Base-by-base conservation (phyloP, 169 alveolate species). In the Hammondia hammondi region DNA sequence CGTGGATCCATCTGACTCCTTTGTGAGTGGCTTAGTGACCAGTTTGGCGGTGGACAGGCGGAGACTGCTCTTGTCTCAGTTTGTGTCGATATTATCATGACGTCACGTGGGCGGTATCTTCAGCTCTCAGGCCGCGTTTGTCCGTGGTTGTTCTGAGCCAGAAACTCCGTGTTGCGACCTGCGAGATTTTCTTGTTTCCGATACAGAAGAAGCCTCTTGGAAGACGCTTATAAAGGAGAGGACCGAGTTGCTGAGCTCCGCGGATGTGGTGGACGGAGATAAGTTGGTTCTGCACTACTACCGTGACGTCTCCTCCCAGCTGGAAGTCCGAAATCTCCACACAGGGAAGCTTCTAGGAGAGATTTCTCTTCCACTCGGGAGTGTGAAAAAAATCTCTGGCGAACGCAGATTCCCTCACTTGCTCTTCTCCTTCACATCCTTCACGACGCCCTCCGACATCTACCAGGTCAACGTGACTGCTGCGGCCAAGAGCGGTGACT, bases 391-490 rank as follows among this genome's bases (percentile, higher is more conserved):
- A 10, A 43, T 92, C 71, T 92, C 94, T 21, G 94, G 94, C 35
- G 37, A 84, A 71, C 81, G 94, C n/a, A 92, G 57, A 14, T 52
- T 12, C 90, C 67, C 81, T 35, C 88, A 92, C 56, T 37, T 92
- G 56, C 91, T 92, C 56, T 92, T 92, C 91, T 77, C 85, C 77
- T 32, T 92, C 57, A 82, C 94, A 10, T 77, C 85, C 87, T 92
- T 92, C 89, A 67, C 70, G 56, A 82, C 91, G 17, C 94, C 94
- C 19, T 35, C 85, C 7, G 43, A 52, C 43, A 85, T 85, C 37
- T 84, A 67, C 73, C 92, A 67, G 57, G 81, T 84, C n/a, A 88
- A 84, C 73, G 45, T 92, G 29, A 82, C 77, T 21, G 77, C 77
- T 29, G 77, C 77, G 21, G 77, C n/a, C 77, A 67, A 85, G 48